phyloP scores from a whole-genome alignment of 768 basidiomycete genomes.

The Tylopilus rubrobrunneus region DNA sequence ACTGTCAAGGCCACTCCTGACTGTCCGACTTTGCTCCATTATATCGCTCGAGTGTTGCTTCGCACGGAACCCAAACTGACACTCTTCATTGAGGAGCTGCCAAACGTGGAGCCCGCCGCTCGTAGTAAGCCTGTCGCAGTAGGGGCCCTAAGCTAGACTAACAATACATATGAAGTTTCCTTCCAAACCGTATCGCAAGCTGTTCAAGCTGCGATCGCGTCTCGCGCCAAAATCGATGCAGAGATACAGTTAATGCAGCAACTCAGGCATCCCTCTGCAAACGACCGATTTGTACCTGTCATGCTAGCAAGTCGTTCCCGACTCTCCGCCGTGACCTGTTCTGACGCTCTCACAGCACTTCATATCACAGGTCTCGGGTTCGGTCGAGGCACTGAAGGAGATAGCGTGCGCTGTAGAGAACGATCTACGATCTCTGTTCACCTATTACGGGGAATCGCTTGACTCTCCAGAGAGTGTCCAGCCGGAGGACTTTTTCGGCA shows the following conservation, averaged over 20 bases:
- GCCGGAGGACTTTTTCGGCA: constrained; percentile 79
- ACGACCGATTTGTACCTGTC: constrained; percentile 61
- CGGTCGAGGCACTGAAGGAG: constrained; percentile 62
- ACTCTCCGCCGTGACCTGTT: background rate
- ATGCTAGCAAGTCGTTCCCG: constrained; percentile 54
- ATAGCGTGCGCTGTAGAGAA: constrained; percentile 53
- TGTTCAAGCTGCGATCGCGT: constrained; percentile 53
- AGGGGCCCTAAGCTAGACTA: background rate
- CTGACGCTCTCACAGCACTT: constrained; percentile 24
- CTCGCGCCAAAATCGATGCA: constrained; percentile 50
- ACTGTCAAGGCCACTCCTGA: constrained; percentile 61
- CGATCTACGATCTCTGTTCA: constrained; percentile 57
- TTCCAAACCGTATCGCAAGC: constrained; percentile 58
- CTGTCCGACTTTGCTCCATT: constrained; percentile 90
- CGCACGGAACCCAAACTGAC: constrained; percentile 62
- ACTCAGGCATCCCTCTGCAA: constrained; percentile 25
- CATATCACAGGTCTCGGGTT: constrained; percentile 37
- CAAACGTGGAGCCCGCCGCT: constrained; percentile 79
- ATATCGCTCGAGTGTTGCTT: constrained; percentile 72
- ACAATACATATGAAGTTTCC: constrained; percentile 51
- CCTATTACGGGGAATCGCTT: constrained; percentile 76
- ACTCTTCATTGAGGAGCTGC: constrained; percentile 75
- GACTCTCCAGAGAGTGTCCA: constrained; percentile 61
- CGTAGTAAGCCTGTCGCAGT: constrained; percentile 45
- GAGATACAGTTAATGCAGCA: constrained; percentile 50